Percentiles rank a stretch among this genome's conserved stretches.
These are phyloP conservation scores for Massarina eburnea DNA, from an alignment of 2,329 filamentous ascomycete species.

Conservation along the genomic window DNA sequence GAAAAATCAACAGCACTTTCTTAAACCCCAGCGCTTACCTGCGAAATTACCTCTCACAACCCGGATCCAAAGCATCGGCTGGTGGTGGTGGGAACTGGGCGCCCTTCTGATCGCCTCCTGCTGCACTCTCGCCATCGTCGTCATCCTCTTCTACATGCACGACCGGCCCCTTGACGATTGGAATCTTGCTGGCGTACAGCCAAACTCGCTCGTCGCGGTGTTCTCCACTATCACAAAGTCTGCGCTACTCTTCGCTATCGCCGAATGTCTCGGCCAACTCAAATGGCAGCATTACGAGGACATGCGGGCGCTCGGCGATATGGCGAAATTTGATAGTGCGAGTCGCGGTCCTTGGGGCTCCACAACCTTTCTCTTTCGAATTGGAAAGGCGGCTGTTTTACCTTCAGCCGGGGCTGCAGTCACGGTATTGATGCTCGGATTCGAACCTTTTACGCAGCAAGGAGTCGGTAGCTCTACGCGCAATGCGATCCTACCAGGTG, in stretches of 20 bases:
- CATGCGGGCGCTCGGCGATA: background rate
- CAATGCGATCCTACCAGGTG: too few relatives aligned
- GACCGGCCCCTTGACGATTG: background rate
- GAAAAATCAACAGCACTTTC: too few relatives aligned
- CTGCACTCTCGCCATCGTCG: background rate
- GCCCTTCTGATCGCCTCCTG: background rate
- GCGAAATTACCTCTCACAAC: too few relatives aligned
- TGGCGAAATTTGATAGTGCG: background rate
- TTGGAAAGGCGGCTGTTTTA: background rate
- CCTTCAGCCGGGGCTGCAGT: too few relatives aligned
- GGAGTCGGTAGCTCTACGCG: too few relatives aligned
- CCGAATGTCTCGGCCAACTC: background rate
- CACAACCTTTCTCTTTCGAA: background rate
- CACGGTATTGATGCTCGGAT: too few relatives aligned
- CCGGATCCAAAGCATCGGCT: too few relatives aligned
- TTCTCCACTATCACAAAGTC: background rate
- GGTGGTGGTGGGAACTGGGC: background rate
- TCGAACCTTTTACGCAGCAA: too few relatives aligned
- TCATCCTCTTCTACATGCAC: background rate
- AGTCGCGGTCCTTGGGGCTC: background rate
- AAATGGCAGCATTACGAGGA: background rate
- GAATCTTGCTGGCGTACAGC: background rate
- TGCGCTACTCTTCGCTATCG: background rate
- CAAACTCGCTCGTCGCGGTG: background rate
- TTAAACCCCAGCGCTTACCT: too few relatives aligned